A percentile compares a stretch with the other conserved stretches of the same genome.
These are phyloP conservation scores for Neurospora sp. DNA, from an alignment of 495 filamentous ascomycete species.

Conservation along the genomic window DNA sequence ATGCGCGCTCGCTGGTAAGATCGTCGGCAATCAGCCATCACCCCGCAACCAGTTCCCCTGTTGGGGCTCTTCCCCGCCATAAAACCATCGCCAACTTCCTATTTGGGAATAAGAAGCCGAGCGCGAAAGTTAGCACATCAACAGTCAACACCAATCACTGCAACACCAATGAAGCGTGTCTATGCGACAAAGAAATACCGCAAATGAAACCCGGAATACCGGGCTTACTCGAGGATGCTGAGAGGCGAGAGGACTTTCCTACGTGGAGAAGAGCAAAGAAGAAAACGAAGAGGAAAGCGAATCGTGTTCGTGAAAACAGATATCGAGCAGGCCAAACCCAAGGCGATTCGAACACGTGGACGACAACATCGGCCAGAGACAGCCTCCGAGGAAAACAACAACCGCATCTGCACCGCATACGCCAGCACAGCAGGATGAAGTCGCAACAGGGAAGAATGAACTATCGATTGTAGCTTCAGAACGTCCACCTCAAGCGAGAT, in stretches of 20 bases:
- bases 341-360: neutral
- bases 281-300: neutral
- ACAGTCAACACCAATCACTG: neutral
- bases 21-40: conserved; percentile 3
- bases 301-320: neutral
- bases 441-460: neutral
- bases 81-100: conserved; percentile 2
- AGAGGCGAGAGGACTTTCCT: neutral
- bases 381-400: neutral
- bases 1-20: neutral
- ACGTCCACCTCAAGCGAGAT: neutral
- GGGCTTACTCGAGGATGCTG: neutral
- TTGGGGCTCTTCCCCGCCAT: neutral
- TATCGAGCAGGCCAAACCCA: neutral
- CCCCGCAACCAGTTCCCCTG: conserved; percentile 1
- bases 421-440: neutral
- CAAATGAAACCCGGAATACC: neutral
- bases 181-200: neutral
- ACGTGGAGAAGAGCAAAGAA: neutral
- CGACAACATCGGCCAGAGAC: neutral
- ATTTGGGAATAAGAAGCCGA: neutral
- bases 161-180: neutral
- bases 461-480: neutral
- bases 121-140: neutral
- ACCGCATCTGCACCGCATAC: neutral